Percentiles rank a stretch among this genome's conserved stretches.
These are phyloP conservation scores for Chromera velia DNA, from an alignment of 73 alveolate species.

Conservation along the genomic window DNA sequence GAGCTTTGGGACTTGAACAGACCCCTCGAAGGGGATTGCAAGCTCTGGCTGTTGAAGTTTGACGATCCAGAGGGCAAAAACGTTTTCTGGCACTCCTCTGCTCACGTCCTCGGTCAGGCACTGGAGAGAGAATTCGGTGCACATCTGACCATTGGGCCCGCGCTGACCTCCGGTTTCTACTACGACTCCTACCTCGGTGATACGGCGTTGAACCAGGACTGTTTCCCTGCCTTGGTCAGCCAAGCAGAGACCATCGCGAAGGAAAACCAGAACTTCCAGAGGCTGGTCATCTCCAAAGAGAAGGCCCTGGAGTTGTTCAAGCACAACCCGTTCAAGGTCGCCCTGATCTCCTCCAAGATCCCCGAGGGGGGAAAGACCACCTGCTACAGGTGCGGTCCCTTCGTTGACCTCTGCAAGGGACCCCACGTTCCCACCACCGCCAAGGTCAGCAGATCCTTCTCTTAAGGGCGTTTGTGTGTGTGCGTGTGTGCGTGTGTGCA, in stretches of 20 bases:
- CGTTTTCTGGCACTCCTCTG: conserved; percentile 97
- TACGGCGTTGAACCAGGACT: conserved; percentile 70
- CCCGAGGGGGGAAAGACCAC: conserved; percentile 90
- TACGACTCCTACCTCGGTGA: conserved; percentile 94
- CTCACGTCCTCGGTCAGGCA: conserved; percentile 91
- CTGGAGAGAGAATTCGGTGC: conserved; percentile 89
- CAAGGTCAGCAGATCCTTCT: conserved; percentile 63
- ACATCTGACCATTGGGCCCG: conserved; percentile 96
- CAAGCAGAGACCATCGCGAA: conserved; percentile 68
- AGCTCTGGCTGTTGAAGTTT: conserved; percentile 80
- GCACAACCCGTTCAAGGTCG: conserved; percentile 93
- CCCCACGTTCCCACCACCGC: conserved; percentile 96
- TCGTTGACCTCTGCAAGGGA: conserved; percentile 98
- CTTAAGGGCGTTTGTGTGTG: background rate
- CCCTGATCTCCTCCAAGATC: conserved; percentile 83
- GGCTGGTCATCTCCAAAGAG: conserved; percentile 86
- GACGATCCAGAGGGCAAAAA: conserved; percentile 86
- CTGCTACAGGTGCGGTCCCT: conserved; percentile 94
- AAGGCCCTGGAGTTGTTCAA: conserved; percentile 85
- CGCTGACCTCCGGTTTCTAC: conserved; percentile 86
- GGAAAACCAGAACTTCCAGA: conserved; percentile 84
- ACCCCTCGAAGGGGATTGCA: conserved; percentile 98
- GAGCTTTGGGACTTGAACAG: too few species aligned
- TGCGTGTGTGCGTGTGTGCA: background rate
- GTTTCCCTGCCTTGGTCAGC: conserved; percentile 78